A percentile compares a stretch with the other conserved stretches of the same genome.
Conservation (phyloP, 805 yeast genomes). For the Schwanniomyces polymorphus region DNA sequence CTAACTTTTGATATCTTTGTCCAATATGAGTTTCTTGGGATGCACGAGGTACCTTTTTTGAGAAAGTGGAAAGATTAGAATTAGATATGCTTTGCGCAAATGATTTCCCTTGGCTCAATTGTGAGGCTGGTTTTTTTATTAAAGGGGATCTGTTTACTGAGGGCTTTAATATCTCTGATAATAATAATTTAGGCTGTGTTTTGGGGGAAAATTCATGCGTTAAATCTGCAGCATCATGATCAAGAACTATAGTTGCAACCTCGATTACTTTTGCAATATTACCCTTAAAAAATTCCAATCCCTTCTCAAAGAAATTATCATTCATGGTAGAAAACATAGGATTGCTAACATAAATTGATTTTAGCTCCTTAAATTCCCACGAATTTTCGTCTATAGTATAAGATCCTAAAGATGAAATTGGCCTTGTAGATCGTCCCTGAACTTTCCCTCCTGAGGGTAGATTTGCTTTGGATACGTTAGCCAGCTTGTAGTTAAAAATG, state of each 20-base stretch:
- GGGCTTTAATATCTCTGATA: neutral
- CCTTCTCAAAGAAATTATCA: slow-evolving; percentile 37
- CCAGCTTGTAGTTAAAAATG: slow-evolving; percentile 15
- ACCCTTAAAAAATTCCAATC: slow-evolving; percentile 46
- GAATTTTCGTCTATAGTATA: slow-evolving; percentile 7
- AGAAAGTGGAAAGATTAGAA: neutral
- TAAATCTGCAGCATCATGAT: slow-evolving; percentile 21
- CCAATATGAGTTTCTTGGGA: neutral
- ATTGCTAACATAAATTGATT: slow-evolving; percentile 31
- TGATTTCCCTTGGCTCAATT: neutral
- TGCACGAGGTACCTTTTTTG: neutral
- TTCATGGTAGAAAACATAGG: slow-evolving; percentile 31
- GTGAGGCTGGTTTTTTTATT: neutral
- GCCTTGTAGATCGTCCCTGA: slow-evolving; percentile 23
- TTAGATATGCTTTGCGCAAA: neutral
- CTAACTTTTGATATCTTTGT: slow-evolving; percentile 2
- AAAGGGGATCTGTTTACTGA: neutral
- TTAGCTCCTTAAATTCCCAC: slow-evolving; percentile 31
- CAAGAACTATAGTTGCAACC: slow-evolving; percentile 31
- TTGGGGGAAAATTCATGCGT: slow-evolving; percentile 18
- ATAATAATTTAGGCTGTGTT: neutral
- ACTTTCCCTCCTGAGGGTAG: slow-evolving; percentile 30
- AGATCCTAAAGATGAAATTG: neutral
- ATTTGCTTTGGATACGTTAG: neutral
- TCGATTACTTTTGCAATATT: slow-evolving; percentile 37